phyloP scores from a whole-genome alignment of 1,284 basidiomycete genomes.

The Tilletia setariae region DNA sequence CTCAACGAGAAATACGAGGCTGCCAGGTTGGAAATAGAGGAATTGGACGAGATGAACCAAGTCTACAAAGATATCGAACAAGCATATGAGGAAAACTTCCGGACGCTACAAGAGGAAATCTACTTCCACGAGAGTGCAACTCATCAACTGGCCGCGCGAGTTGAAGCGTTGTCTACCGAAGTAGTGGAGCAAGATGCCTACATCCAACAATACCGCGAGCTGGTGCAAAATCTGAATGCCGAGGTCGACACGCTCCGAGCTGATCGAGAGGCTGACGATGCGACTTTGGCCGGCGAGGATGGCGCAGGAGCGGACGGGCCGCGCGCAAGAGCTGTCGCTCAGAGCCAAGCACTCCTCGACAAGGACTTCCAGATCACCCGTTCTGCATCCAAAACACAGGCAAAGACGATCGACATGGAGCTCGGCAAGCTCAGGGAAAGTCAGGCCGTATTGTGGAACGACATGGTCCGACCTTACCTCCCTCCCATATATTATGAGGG shows the following conservation, averaged over 20 bases:
- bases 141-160: slow-evolving; percentile 30
- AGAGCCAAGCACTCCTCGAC: slow-evolving; percentile 46
- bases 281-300: slow-evolving; percentile 17
- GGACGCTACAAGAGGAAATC: slow-evolving; percentile 82
- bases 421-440: slow-evolving; percentile 40
- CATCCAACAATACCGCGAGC: slow-evolving; percentile 47
- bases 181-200: slow-evolving; percentile 46
- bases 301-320: slow-evolving; percentile 22
- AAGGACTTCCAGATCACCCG: slow-evolving; percentile 49
- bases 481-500: slow-evolving; percentile 41
- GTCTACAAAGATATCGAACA: slow-evolving; percentile 97
- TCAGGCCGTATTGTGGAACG: slow-evolving; percentile 40
- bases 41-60: slow-evolving; percentile 90
- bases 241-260: slow-evolving; percentile 44
- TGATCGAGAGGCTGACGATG: slow-evolving; percentile 28
- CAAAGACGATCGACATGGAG: slow-evolving; percentile 45
- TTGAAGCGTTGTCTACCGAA: slow-evolving; percentile 37
- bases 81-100: slow-evolving; percentile 90
- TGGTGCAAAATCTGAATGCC: slow-evolving; percentile 42
- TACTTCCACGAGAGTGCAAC: slow-evolving; percentile 50
- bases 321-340: slow-evolving; percentile 31
- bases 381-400: slow-evolving; percentile 48
- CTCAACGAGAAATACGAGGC: slow-evolving; percentile 81
- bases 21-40: slow-evolving; percentile 90
- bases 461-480: slow-evolving; percentile 45